Evolutionary conservation across 2,329 filamentous ascomycete genomes (phyloP).

Genomic region (Aspergillus quadricinctus): DNA sequence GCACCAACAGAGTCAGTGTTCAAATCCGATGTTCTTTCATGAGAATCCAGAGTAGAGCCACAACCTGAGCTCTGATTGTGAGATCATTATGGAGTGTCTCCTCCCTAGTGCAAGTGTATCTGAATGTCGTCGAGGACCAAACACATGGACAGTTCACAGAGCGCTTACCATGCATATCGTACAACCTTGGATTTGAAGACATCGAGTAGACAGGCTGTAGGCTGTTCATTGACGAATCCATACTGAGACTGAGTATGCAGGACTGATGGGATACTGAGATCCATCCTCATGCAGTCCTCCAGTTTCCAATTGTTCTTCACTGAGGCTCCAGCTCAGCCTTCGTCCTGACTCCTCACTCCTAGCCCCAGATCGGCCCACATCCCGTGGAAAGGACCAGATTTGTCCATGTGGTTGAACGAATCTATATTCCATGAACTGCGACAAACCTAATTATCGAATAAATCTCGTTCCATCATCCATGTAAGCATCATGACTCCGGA

Average conservation of each 20-base stretch:
- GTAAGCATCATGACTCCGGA: background rate
- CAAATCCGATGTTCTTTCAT: too few relatives aligned
- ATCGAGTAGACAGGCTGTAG: background rate
- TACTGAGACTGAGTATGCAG: too few relatives aligned
- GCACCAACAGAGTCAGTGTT: background rate
- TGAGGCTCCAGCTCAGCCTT: constrained; percentile 4
- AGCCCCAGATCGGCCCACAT: constrained; percentile 13
- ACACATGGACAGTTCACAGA: background rate
- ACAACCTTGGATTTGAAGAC: background rate
- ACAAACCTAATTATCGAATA: background rate
- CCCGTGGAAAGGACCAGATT: constrained; percentile 9
- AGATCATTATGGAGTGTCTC: background rate
- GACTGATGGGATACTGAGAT: background rate
- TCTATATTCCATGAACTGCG: background rate
- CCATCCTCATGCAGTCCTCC: background rate
- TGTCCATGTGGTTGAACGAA: background rate
- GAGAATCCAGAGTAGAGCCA: background rate
- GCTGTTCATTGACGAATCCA: too few relatives aligned
- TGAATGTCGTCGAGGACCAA: background rate
- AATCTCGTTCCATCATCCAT: background rate
- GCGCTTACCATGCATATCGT: background rate
- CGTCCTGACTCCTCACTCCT: constrained; percentile 2
- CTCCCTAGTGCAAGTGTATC: background rate
- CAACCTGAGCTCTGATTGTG: background rate
- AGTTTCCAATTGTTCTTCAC: background rate